phyloP scores from a whole-genome alignment of 2,329 filamentous ascomycete genomes.

The Talaromyces piceae region DNA sequence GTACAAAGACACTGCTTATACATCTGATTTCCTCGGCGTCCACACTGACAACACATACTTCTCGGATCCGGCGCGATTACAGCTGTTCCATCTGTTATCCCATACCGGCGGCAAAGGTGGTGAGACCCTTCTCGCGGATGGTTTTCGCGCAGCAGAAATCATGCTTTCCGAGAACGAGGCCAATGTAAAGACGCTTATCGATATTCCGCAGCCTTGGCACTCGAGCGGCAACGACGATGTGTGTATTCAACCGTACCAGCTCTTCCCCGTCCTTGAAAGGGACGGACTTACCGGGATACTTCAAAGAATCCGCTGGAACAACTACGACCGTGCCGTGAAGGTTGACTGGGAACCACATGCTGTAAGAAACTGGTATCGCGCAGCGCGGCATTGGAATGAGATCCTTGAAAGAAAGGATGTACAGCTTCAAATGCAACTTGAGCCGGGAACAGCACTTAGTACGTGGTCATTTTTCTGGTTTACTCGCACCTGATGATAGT shows the following conservation, averaged over 20 bases:
- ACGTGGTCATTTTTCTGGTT: slow-evolving; percentile 28
- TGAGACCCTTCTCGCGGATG: slow-evolving; percentile 75
- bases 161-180: slow-evolving; percentile 48
- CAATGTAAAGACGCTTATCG: slow-evolving; percentile 53
- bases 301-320: slow-evolving; percentile 81
- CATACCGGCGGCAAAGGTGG: slow-evolving; percentile 63
- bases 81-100: slow-evolving; percentile 86
- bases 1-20: slow-evolving; percentile 87
- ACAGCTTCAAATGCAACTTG: slow-evolving; percentile 60
- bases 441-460: slow-evolving; percentile 72
- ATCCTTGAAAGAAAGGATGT: slow-evolving; percentile 59
- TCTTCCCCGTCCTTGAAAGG: slow-evolving; percentile 65
- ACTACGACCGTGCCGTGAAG: slow-evolving; percentile 71
- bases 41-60: slow-evolving; percentile 98
- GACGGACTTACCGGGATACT: slow-evolving; percentile 40
- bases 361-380: slow-evolving; percentile 65
- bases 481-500: background rate
- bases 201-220: slow-evolving; percentile 62
- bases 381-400: slow-evolving; percentile 65
- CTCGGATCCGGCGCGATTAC: slow-evolving; percentile 80
- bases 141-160: slow-evolving; percentile 62
- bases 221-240: slow-evolving; percentile 81
- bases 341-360: slow-evolving; percentile 45
- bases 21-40: slow-evolving; percentile 68
- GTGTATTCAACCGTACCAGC: slow-evolving; percentile 63